These are phyloP conservation scores for Casaregolazyma lundiana DNA, from an alignment of 1,139 yeast genomes.

Conservation along the genomic window DNA sequence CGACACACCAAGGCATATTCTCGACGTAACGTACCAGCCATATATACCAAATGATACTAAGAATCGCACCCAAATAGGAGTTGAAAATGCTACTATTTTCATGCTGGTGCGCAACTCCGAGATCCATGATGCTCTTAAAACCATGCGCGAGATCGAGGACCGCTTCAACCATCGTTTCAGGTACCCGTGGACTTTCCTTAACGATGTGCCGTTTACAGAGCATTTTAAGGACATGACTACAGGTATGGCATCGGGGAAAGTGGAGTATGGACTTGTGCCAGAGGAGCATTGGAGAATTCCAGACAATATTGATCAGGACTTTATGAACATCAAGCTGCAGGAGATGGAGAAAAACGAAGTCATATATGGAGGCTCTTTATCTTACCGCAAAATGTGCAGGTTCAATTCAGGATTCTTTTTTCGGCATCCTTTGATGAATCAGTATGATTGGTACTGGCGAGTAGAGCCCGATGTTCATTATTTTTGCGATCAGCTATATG, in stretches of 20 bases:
- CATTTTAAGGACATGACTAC: conserved; percentile 61
- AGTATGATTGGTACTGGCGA: conserved; percentile 84
- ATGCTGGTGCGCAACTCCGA: conserved; percentile 72
- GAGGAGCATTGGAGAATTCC: conserved; percentile 67
- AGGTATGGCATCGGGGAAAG: conserved; percentile 78
- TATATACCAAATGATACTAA: conserved; percentile 21
- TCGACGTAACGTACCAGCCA: conserved; percentile 26
- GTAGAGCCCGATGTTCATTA: conserved; percentile 90
- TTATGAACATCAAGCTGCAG: conserved; percentile 45
- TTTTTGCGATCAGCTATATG: conserved; percentile 60
- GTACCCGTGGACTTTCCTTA: conserved; percentile 84
- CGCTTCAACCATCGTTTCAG: conserved; percentile 49
- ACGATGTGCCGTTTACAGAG: conserved; percentile 71
- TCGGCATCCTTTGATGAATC: conserved; percentile 59
- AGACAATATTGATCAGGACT: conserved; percentile 39
- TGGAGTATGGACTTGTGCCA: conserved; percentile 69
- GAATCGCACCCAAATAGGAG: conserved; percentile 39
- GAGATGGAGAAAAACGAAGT: conserved; percentile 56
- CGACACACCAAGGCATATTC: conserved; percentile 8
- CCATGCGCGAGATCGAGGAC: conserved; percentile 63
- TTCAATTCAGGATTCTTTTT: conserved; percentile 81
- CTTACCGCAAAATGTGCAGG: conserved; percentile 81
- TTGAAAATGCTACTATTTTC: conserved; percentile 59
- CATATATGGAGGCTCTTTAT: conserved; percentile 69
- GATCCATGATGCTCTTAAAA: conserved; percentile 54